A percentile compares a stretch with the other conserved stretches of the same genome.
These are phyloP conservation scores for Aaosphaeria pasadenensis DNA, from an alignment of 2,329 filamentous ascomycete species.

Conservation along the genomic window DNA sequence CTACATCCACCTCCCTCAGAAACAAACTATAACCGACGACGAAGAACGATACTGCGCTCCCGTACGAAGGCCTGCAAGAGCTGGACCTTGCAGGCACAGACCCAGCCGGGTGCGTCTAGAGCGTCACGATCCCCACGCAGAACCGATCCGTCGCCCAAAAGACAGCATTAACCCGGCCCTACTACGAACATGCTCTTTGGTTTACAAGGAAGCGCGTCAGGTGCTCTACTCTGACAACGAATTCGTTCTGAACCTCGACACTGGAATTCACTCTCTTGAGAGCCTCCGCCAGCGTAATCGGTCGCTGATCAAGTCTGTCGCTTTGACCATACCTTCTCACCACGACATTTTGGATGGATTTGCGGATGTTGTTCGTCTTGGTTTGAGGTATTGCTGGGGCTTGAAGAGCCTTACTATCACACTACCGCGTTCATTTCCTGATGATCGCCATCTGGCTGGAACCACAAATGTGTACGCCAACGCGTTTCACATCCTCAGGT, in stretches of 20 bases:
- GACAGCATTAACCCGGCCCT: conserved; percentile 40
- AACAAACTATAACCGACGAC: conserved; percentile 9
- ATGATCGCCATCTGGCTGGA: conserved; percentile 19
- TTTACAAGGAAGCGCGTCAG: conserved; percentile 33
- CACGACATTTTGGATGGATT: conserved; percentile 48
- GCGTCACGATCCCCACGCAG: not conserved
- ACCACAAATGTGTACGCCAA: conserved; percentile 46
- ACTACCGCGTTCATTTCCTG: conserved; percentile 28
- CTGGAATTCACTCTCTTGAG: conserved; percentile 36
- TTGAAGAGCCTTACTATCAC: conserved; percentile 42
- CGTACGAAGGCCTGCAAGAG: not conserved
- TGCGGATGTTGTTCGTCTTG: conserved; percentile 44
- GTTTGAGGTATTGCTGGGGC: conserved; percentile 46
- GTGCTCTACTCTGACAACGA: conserved; percentile 31
- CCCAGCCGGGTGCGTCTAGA: not conserved
- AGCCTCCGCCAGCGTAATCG: conserved; percentile 43
- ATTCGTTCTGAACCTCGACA: conserved; percentile 36
- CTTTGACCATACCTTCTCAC: conserved; percentile 44
- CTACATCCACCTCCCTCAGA: conserved; percentile 22
- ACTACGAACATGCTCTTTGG: conserved; percentile 37
- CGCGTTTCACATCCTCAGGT: conserved; percentile 46
- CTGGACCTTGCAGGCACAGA: not conserved
- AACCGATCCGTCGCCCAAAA: not conserved
- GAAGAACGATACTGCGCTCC: conserved; percentile 1
- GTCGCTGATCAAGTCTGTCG: conserved; percentile 42